Conservation (phyloP, 2,329 filamentous ascomycete genomes). For the Chaetomium globosum region DNA sequence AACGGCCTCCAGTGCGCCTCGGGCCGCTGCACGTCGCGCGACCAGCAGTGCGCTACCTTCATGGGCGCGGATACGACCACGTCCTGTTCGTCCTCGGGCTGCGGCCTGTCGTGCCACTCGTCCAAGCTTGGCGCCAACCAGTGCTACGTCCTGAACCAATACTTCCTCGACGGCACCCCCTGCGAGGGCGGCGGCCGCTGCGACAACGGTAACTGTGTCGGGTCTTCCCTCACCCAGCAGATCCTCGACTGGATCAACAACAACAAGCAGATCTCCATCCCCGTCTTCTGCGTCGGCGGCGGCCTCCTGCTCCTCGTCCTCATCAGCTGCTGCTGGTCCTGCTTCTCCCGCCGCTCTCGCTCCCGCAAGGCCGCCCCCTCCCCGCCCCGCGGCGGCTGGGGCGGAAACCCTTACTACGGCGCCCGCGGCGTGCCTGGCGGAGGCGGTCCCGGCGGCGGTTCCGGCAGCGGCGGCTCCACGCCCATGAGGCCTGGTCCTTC, state of each 20-base stretch:
- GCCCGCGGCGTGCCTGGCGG: background rate
- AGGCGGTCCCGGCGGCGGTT: background rate
- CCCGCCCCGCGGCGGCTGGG: conserved; percentile 13
- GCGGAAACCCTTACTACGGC: conserved; percentile 14
- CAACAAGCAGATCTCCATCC: conserved; percentile 82
- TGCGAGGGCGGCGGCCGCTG: conserved; percentile 82
- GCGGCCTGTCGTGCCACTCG: conserved; percentile 74
- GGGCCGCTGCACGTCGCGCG: conserved; percentile 90
- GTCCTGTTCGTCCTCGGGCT: conserved; percentile 74
- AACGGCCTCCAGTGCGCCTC: conserved; percentile 76
- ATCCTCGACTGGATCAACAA: conserved; percentile 74
- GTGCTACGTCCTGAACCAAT: conserved; percentile 80
- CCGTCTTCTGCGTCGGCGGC: conserved; percentile 71
- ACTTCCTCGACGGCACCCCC: conserved; percentile 88
- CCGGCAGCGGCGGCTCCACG: background rate
- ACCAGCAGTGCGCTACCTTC: conserved; percentile 83
- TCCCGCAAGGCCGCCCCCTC: conserved; percentile 8
- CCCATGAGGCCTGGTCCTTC: conserved; percentile 22
- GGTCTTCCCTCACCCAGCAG: conserved; percentile 68
- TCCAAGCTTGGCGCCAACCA: conserved; percentile 65
- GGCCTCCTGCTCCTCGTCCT: conserved; percentile 71
- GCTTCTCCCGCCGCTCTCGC: conserved; percentile 50
- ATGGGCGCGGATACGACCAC: conserved; percentile 74
- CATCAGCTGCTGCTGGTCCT: conserved; percentile 65
- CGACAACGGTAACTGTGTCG: conserved; percentile 74